Conservation (phyloP, 352 stramenopile species). For the Discostella stelligera region DNA sequence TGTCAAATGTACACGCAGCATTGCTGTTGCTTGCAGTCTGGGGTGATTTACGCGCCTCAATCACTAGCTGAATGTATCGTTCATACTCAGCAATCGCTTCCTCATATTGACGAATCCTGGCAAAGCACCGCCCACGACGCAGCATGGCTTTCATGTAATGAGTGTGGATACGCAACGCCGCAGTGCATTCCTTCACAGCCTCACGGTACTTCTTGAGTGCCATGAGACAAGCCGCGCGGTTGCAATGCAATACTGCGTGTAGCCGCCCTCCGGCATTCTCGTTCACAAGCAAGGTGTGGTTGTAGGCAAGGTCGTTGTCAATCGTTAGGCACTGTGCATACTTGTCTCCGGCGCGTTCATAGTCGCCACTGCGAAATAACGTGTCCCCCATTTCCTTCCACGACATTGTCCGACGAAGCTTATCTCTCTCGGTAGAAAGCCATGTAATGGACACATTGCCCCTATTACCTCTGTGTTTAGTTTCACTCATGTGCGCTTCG, state of each 20-base stretch:
- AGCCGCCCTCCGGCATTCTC: conserved; percentile 66
- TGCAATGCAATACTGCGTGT: conserved; percentile 81
- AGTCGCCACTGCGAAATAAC: conserved; percentile 2
- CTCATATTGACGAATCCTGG: conserved; percentile 57
- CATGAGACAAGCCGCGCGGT: conserved; percentile 79
- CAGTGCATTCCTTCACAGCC: conserved; percentile 68
- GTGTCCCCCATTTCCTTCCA: conserved; percentile 49
- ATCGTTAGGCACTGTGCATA: conserved; percentile 70
- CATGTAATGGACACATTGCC: conserved; percentile 43
- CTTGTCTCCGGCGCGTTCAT: conserved; percentile 46
- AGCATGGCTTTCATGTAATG: conserved; percentile 83
- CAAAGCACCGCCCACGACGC: conserved; percentile 68
- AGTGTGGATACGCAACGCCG: conserved; percentile 70
- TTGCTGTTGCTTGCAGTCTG: conserved; percentile 25
- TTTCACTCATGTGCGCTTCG: conserved; percentile 47
- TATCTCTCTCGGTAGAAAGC: conserved; percentile 56
- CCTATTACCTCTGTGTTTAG: conserved; percentile 43
- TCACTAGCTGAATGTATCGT: conserved; percentile 57
- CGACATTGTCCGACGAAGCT: conserved; percentile 57
- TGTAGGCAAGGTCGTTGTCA: conserved; percentile 51
- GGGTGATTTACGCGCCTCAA: conserved; percentile 48
- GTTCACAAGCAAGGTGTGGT: conserved; percentile 31
- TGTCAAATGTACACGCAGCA: conserved; percentile 69
- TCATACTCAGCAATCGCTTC: conserved; percentile 75
- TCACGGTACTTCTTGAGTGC: conserved; percentile 63